A percentile compares a stretch with the other conserved stretches of the same genome.
phyloP scores from a whole-genome alignment of 495 filamentous ascomycete genomes.

The Penicillium ochrochloron region DNA sequence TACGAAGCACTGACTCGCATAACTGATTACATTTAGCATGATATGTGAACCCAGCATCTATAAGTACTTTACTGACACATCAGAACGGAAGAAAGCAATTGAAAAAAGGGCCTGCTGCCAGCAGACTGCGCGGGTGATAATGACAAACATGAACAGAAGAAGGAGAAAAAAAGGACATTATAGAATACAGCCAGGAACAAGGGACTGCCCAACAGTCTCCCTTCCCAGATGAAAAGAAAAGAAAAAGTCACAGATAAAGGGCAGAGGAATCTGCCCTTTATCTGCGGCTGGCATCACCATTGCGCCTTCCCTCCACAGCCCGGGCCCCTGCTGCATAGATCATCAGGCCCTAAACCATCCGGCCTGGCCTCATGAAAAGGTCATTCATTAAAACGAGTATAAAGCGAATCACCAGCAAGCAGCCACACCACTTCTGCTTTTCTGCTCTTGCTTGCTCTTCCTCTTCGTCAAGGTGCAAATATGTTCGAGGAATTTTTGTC shows the following conservation, averaged over 20 bases:
- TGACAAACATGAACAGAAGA: slow-evolving; percentile 40
- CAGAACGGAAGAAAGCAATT: slow-evolving; percentile 23
- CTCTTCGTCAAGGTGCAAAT: slow-evolving; percentile 18
- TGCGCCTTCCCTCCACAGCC: slow-evolving; percentile 23
- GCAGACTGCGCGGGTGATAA: slow-evolving; percentile 33
- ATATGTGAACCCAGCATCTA: slow-evolving; percentile 29
- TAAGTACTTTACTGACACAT: slow-evolving; percentile 29
- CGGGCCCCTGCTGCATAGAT: slow-evolving; percentile 30
- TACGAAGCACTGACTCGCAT: slow-evolving; percentile 10
- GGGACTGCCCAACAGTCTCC: slow-evolving; percentile 21
- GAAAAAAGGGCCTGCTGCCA: slow-evolving; percentile 29
- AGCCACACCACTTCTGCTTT: slow-evolving; percentile 16
- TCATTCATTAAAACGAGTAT: slow-evolving; percentile 52
- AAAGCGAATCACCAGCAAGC: slow-evolving; percentile 32
- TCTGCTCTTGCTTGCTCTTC: slow-evolving; percentile 15
- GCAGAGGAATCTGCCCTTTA: slow-evolving; percentile 5
- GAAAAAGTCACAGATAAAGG: slow-evolving; percentile 7
- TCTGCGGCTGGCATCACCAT: slow-evolving; percentile 9
- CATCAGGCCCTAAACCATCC: slow-evolving; percentile 35
- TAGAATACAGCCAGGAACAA: slow-evolving; percentile 35
- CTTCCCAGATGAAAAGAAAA: slow-evolving; percentile 23
- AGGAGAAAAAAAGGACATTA: slow-evolving; percentile 30
- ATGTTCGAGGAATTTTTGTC: slow-evolving; percentile 24
- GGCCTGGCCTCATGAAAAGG: slow-evolving; percentile 47
- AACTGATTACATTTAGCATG: slow-evolving; percentile 35